Conservation (phyloP, 148 eudicot genomes). For the Diospyros lotus region DNA sequence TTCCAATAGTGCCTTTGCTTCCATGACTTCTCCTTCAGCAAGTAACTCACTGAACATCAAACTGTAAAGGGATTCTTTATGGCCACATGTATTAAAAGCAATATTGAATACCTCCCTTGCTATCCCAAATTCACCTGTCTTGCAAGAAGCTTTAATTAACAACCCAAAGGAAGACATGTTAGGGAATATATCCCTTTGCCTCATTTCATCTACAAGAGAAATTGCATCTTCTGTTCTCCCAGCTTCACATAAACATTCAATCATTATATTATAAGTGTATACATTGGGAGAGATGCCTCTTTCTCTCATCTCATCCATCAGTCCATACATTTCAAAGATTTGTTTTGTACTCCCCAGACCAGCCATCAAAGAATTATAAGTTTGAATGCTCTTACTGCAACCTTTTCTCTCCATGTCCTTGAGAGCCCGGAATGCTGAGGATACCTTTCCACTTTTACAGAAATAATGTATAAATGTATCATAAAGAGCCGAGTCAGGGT, state of each 20-base stretch:
- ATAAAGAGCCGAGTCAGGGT: conserved; percentile 70
- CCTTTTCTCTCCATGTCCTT: conserved; percentile 96
- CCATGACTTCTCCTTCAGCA: conserved; percentile 64
- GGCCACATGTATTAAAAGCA: conserved; percentile 59
- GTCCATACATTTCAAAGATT: conserved; percentile 89
- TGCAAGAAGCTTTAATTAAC: conserved; percentile 70
- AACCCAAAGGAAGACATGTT: conserved; percentile 58
- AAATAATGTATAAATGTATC: conserved; percentile 56
- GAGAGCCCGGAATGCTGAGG: conserved; percentile 89
- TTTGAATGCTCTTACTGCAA: conserved; percentile 64
- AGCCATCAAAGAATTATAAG: conserved; percentile 72
- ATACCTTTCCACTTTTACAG: conserved; percentile 70
- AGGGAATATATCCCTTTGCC: conserved; percentile 58
- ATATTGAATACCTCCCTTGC: conserved; percentile 85
- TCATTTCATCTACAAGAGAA: conserved; percentile 75
- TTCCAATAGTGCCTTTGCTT: conserved; percentile 63
- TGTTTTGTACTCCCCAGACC: conserved; percentile 68
- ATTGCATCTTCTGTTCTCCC: conserved; percentile 75
- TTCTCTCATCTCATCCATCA: conserved; percentile 90
- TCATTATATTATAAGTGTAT: conserved; percentile 62
- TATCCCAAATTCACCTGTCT: conserved; percentile 77
- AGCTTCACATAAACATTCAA: conserved; percentile 57
- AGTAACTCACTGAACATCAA: conserved; percentile 76
- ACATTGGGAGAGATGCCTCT: conserved; percentile 66
- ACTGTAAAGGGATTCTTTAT: conserved; percentile 62